A percentile compares a stretch with the other conserved stretches of the same genome.
Evolutionary conservation across 192 early-diverging fungal species (phyloP).

Genomic region (Umbelopsis sp.): DNA sequence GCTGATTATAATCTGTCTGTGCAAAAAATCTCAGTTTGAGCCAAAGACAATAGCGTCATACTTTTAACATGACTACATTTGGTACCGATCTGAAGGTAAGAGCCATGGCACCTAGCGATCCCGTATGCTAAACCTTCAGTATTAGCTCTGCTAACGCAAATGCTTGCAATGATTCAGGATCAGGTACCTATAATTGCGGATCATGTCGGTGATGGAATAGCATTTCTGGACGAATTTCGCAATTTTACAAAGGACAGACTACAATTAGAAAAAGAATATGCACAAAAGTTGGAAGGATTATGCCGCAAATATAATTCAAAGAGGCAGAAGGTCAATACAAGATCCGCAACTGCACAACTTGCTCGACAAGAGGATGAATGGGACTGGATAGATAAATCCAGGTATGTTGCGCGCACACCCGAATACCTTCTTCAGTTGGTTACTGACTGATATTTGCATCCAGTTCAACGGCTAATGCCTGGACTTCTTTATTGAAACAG

Average conservation of each 20-base stretch:
- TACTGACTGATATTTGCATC: background rate
- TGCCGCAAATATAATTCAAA: slow-evolving; percentile 57
- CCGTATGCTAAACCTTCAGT: background rate
- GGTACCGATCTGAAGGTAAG: slow-evolving; percentile 29
- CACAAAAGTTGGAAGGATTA: slow-evolving; percentile 63
- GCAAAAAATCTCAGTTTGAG: background rate
- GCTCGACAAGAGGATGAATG: slow-evolving; percentile 26
- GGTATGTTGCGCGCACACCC: slow-evolving; percentile 35
- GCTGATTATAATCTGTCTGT: background rate
- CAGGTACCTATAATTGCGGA: slow-evolving; percentile 55
- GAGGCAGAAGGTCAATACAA: slow-evolving; percentile 38
- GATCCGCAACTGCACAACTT: background rate
- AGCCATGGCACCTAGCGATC: background rate
- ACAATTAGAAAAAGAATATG: slow-evolving; percentile 71
- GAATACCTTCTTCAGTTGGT: background rate
- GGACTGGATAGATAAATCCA: slow-evolving; percentile 39
- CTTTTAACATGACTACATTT: slow-evolving; percentile 23
- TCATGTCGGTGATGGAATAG: slow-evolving; percentile 56
- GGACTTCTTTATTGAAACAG: slow-evolving; percentile 60
- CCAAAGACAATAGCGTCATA: background rate
- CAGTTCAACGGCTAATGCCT: slow-evolving; percentile 60
- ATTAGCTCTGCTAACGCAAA: background rate
- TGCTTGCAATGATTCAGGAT: slow-evolving; percentile 33
- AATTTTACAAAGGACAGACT: slow-evolving; percentile 71
- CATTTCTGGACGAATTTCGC: slow-evolving; percentile 66